Base-by-base conservation (phyloP, 2,329 filamentous ascomycete genomes). In the Aspergillus caelatus region DNA sequence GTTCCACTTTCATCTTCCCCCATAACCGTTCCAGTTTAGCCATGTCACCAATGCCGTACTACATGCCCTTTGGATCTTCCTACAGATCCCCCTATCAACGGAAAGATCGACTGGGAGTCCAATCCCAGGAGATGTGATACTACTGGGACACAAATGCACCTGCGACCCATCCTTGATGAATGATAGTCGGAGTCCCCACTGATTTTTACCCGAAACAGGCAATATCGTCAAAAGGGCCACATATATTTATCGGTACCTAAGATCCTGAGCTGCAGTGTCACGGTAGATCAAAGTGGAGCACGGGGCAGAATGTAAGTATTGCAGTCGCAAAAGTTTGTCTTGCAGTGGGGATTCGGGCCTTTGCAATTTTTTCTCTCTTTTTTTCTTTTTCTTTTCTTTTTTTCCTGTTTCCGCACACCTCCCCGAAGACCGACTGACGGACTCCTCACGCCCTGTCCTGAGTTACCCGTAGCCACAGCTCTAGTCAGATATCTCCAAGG, bases 261-360 rank as follows among this genome's bases (percentile, higher is more conserved):
- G 58, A 60, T 60, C 58, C 58, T 60, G 36, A 46, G 34, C 58
- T 54, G 58, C 50, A 36, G 58, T 60, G 58, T 60, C 58, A 60
- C 50, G 50, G 58, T 60, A 48, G 58, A 60, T 60, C 58, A 34
- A 43, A 54, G 58, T 60, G 58, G 58, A 60, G 58, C 57, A 59
- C 46, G 57, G 57, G 57, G 57, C 46, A 59, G 57, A 28, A 59
- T 59, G 57, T 48, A 59, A 12, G 57, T 55, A 52, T 39, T 60
- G 58, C 58, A 60, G 50, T 60, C 52, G 39, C 58, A 53, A 60
- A 60, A 55, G 26, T 39, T 55, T 34, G 57, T 52, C 57, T 30
- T 59, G 16, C 45, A 50, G 43, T 52, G 45, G 57, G 23, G 41
- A 26, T 28, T 59, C 52, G 30, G 34, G 32, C 39, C 21, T 43